Conservation (phyloP, 2,329 filamentous ascomycete species). For the Pseudogymnoascus sp. region DNA sequence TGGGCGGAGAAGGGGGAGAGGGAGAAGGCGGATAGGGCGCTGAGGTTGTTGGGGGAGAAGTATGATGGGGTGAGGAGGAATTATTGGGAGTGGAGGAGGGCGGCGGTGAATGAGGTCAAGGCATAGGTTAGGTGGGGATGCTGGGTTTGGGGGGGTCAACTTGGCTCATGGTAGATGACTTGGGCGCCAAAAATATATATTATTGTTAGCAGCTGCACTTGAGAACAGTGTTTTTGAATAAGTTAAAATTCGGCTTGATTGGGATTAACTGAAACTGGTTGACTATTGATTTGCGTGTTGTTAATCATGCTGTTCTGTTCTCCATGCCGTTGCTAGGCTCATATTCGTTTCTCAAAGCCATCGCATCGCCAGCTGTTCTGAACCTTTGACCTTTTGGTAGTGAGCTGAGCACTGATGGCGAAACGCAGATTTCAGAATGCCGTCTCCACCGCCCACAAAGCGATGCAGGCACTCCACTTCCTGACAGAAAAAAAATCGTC, state of each 20-base stretch:
- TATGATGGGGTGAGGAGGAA: constrained; percentile 88
- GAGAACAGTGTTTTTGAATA: not conserved
- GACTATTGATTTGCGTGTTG: not conserved
- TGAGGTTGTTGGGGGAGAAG: constrained; percentile 69
- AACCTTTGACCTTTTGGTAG: not conserved
- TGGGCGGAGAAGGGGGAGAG: constrained; percentile 46
- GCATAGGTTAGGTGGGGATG: not conserved
- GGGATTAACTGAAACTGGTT: not conserved
- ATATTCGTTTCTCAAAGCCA: not conserved
- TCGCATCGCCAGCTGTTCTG: not conserved
- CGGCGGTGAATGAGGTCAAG: not conserved
- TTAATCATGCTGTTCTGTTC: not conserved
- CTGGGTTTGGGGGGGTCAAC: not conserved
- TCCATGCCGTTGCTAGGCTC: not conserved
- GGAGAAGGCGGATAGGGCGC: constrained; percentile 59
- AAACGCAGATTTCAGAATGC: too few species aligned
- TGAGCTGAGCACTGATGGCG: not conserved
- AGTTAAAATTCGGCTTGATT: not conserved
- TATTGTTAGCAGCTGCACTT: not conserved
- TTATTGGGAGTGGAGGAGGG: constrained; percentile 77
- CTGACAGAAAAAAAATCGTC: too few species aligned
- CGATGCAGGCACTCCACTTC: too few species aligned
- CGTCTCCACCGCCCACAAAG: too few species aligned
- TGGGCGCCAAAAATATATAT: not conserved
- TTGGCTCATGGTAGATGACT: not conserved